Evolutionary conservation across 257 asterid species (phyloP), one percentile per base, ranked within the genome.

Genomic region (Penstemon eatonii): DNA sequence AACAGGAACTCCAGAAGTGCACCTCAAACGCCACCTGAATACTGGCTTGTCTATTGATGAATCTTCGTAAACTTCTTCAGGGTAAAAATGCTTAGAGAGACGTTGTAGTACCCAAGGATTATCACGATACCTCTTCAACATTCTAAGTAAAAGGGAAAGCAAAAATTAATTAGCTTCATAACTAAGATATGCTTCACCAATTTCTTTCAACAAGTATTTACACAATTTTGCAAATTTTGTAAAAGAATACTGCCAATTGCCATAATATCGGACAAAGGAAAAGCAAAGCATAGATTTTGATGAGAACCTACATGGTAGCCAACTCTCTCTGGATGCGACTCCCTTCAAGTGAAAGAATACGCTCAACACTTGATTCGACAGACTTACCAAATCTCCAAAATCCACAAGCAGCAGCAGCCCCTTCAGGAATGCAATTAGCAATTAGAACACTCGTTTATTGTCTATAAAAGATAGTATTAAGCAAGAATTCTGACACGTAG

Each of bases 301-400:
- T 45, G 63, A 72, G 64, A 78, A 80, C 91, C 51, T 82, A 92
- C 98, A 84, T 56, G 65, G 45, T 68, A 52, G 86, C 93, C 71
- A 92, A 60, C 73, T 82, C 95, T 69, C 56, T 75, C 80, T 92
- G 96, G 60, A 92, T 64, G 54, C 88, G 84, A 70, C 85, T 92
- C 77, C 97, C 97, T 60, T 86, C 83, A 82, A 86, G 70, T 43
- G 96, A 82, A 76, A 90, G 88, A 77, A 88, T 54, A 60, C 66
- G 81, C 8, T 86, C 88, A 60, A 73, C 66, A 68, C 78, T 55
- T 39, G 81, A 73, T 58, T 68, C 73, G 10, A 75, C 60, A 5
- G 95, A 81, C 60, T 72, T 83, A 4, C 39, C 12, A 39, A 70
- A 50, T 9, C 66, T 67, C 86, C 74, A 78, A 52, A 69, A 0